Percentiles rank a stretch among this genome's conserved stretches.
phyloP scores from a whole-genome alignment of 768 basidiomycete species.

The Crassisporium funariophilum region DNA sequence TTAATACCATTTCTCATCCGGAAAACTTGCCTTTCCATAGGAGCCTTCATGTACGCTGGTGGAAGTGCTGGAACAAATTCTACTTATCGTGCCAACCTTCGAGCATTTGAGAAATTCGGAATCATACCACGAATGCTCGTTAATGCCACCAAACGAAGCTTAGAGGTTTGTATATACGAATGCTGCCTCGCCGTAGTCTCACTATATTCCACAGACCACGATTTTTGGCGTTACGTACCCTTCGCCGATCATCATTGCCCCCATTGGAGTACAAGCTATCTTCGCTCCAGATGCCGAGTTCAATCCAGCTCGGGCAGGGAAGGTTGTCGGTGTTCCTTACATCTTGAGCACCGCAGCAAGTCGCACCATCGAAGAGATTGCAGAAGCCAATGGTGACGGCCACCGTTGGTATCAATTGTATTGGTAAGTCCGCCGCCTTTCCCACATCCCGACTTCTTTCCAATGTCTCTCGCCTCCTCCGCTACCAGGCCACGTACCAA shows the following conservation, averaged over 20 bases:
- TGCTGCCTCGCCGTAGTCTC: background rate
- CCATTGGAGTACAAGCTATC: slow-evolving; percentile 80
- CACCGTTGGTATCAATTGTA: slow-evolving; percentile 84
- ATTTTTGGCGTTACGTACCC: slow-evolving; percentile 68
- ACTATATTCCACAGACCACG: slow-evolving; percentile 49
- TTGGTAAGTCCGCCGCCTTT: slow-evolving; percentile 46
- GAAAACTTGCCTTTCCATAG: slow-evolving; percentile 26
- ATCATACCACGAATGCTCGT: slow-evolving; percentile 85
- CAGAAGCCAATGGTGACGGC: slow-evolving; percentile 65
- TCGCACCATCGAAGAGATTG: slow-evolving; percentile 79
- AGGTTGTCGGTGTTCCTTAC: slow-evolving; percentile 62
- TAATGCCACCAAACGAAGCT: slow-evolving; percentile 53
- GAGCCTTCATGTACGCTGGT: slow-evolving; percentile 73
- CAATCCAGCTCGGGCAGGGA: slow-evolving; percentile 67
- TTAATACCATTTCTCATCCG: background rate
- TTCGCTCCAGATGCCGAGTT: slow-evolving; percentile 73
- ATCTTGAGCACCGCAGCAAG: slow-evolving; percentile 77
- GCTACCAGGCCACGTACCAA: slow-evolving; percentile 57
- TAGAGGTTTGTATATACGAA: slow-evolving; percentile 50
- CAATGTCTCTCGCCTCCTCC: background rate
- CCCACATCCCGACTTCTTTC: background rate
- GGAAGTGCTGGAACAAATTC: slow-evolving; percentile 74
- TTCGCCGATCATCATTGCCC: slow-evolving; percentile 65
- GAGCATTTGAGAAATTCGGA: slow-evolving; percentile 63
- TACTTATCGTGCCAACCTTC: slow-evolving; percentile 69